Evolutionary conservation across 352 stramenopile genomes (phyloP).

Genomic region (Phytophthora capsici): DNA sequence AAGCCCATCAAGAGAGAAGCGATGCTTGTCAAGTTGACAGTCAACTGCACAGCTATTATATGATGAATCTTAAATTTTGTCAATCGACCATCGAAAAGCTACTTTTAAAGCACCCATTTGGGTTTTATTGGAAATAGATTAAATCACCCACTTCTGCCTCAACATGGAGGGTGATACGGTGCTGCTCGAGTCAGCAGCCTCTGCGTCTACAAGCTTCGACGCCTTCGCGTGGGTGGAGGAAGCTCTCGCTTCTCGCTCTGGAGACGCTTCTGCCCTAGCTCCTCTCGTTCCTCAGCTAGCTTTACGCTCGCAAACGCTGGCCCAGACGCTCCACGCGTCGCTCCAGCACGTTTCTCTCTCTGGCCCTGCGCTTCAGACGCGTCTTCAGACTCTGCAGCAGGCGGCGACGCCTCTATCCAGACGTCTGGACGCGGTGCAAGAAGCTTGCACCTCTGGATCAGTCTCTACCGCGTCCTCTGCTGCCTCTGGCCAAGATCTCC

Average conservation of each 20-base stretch:
- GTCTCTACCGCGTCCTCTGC: neutral
- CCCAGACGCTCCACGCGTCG: constrained; percentile 57
- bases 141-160: neutral
- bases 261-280: constrained; percentile 38
- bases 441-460: constrained; percentile 27
- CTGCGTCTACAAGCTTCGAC: constrained; percentile 59
- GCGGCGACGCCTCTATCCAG: constrained; percentile 45
- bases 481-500: constrained; percentile 37
- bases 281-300: constrained; percentile 63
- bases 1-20: constrained; percentile 39
- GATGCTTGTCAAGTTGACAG: too few species aligned
- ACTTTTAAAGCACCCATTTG: neutral
- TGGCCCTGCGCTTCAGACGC: constrained; percentile 57
- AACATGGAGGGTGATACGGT: constrained; percentile 25
- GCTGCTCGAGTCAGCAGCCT: constrained; percentile 55
- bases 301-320: constrained; percentile 67
- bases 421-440: constrained; percentile 52
- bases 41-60: too few species aligned
- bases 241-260: constrained; percentile 47
- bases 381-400: constrained; percentile 56
- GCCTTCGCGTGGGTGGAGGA: constrained; percentile 78
- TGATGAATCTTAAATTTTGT: constrained; percentile 1
- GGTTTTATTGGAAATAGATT: neutral
- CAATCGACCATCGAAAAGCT: constrained; percentile 3
- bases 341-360: constrained; percentile 68